Evolutionary conservation across 352 stramenopile genomes (phyloP), one percentile per base, ranked within the genome.

Genomic region (Phytophthora macrochlamydospora): DNA sequence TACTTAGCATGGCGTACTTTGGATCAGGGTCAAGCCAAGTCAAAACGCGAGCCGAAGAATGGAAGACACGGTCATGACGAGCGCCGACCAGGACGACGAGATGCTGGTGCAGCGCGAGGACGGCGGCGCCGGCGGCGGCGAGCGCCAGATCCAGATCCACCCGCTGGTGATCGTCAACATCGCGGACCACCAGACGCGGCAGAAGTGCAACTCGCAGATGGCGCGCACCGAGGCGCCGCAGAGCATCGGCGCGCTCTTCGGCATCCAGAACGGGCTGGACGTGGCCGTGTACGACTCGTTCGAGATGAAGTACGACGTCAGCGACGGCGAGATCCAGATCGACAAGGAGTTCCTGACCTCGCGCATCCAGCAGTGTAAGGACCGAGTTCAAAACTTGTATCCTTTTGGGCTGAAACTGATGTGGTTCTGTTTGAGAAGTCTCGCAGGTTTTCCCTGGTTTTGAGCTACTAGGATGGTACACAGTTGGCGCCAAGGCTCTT

Each of bases 111-210:
- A 78, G 65, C 71, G 73, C 35, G 79, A 87, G 38, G 79, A 82
- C 30, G 66, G 71, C 57, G 65, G 69, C 40, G 69, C 67, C 2
- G 81, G 79, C 0, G 79, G 81, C 7, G 84, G 78, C 12, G 85
- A 93, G 69, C 73, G 85, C 1, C 81, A 89, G 57, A 83, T 93
- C 28, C 78, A 91, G 64, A 80, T 95, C 57, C 87, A 95, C 49
- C 87, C 87, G 60, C 82, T 98, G 30, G 92, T 97, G 37, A 87
- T 98, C 69, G 94, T 98, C 59, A 97, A 97, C 73, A 91, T 98
- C 59, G 91, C 92, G 1, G 96, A 99, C 75, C 96, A 99, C 75
- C 97, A 96, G 69, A 98, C 96, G 53, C 91, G 95, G 32, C 79
- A 89, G 69, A 82, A 87, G 58, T 81, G 79, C 65, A 80, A 83